phyloP scores from a whole-genome alignment of 2,329 filamentous ascomycete species.

The Aspergillus japonicus region DNA sequence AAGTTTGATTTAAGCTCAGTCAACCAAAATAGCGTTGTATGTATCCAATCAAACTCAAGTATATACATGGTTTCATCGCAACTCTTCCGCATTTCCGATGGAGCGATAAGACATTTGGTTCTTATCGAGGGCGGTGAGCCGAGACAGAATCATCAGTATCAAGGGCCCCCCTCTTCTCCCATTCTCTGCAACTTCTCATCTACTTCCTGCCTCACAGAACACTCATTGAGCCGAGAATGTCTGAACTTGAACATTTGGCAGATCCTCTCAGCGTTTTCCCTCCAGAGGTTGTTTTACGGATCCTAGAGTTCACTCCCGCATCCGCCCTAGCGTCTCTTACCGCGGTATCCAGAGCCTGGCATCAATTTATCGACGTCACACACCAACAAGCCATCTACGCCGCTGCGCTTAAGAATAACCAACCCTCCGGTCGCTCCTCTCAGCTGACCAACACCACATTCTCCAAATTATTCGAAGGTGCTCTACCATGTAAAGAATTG shows the following conservation, averaged over 20 bases:
- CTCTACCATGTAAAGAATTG: conserved; percentile 45
- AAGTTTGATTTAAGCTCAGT: background rate
- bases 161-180: background rate
- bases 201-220: background rate
- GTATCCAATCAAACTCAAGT: background rate
- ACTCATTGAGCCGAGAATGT: background rate
- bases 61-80: background rate
- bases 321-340: conserved; percentile 39
- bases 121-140: background rate
- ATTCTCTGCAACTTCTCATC: background rate
- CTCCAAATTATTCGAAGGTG: conserved; percentile 34
- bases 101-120: background rate
- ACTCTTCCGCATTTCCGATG: too few species aligned
- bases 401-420: conserved; percentile 36
- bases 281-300: conserved; percentile 42
- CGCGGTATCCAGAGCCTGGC: conserved; percentile 38
- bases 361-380: conserved; percentile 43
- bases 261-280: conserved; percentile 36
- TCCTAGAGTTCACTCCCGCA: conserved; percentile 40
- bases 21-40: background rate
- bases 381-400: conserved; percentile 46
- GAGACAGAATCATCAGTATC: background rate
- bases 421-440: conserved; percentile 27
- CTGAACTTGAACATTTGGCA: background rate
- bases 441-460: conserved; percentile 28